Conservation (phyloP, 441 rosid species). For the Aleurites moluccanus region DNA sequence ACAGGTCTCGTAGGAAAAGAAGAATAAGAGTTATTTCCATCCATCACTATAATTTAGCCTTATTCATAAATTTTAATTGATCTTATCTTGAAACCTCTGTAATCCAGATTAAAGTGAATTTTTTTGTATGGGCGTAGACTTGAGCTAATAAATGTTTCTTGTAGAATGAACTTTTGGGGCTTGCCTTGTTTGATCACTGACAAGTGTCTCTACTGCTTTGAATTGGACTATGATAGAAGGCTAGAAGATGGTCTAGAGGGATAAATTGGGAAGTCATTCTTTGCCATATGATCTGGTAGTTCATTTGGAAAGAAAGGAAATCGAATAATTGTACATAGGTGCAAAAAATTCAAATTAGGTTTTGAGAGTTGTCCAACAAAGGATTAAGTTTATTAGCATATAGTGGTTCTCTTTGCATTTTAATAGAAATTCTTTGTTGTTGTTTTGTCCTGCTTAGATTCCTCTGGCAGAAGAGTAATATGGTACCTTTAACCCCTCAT, state of each 20-base stretch:
- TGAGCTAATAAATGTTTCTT: not conserved
- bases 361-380: no score
- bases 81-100: not conserved
- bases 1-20: no score
- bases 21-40: not conserved
- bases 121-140: not conserved
- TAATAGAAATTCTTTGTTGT: not conserved
- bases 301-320: not conserved
- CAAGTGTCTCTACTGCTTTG: no score
- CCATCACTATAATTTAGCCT: not conserved
- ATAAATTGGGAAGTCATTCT: not conserved
- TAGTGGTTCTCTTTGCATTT: no score
- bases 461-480: not conserved
- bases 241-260: not conserved
- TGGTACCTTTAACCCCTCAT: not conserved
- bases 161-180: not conserved
- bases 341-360: not conserved
- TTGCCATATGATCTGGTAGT: not conserved
- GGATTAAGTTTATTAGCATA: no score
- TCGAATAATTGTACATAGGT: not conserved
- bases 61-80: not conserved
- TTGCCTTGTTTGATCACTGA: not conserved
- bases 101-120: not conserved
- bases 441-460: not conserved
- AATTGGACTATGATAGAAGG: not conserved